phyloP scores from a whole-genome alignment of 2,329 filamentous ascomycete species.

The Fusarium multiceps region DNA sequence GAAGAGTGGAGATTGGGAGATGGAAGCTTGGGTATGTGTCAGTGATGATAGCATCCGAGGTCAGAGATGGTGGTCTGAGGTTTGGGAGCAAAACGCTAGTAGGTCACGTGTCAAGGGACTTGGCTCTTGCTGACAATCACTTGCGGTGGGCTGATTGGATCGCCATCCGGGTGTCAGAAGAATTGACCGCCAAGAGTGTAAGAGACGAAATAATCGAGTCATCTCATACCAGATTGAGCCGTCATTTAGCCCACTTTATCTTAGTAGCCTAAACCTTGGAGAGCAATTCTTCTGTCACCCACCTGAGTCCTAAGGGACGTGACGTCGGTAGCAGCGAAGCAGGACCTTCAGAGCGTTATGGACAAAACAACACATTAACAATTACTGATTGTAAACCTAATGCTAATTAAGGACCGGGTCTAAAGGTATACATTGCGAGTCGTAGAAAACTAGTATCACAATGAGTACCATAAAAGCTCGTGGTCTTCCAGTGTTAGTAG shows the following conservation, averaged over 20 bases:
- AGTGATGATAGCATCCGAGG: conserved; percentile 46
- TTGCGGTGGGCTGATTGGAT: conserved; percentile 14
- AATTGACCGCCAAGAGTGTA: no score
- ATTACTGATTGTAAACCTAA: neutral
- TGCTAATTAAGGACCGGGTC: neutral
- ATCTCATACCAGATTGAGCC: no score
- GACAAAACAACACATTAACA: neutral
- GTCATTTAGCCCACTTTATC: no score
- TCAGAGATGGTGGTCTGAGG: conserved; percentile 49
- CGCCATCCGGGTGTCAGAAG: no score
- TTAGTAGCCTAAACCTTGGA: no score
- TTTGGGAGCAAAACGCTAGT: conserved; percentile 46
- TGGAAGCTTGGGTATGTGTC: conserved; percentile 44
- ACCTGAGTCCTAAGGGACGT: conserved; percentile 4
- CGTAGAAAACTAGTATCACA: neutral
- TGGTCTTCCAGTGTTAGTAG: neutral
- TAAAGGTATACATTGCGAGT: neutral
- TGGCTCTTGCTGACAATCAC: conserved; percentile 22
- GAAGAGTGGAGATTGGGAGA: conserved; percentile 44
- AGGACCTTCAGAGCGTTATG: neutral
- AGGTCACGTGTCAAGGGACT: conserved; percentile 38
- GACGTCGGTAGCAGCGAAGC: conserved; percentile 37
- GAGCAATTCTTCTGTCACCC: no score
- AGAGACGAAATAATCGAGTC: no score
- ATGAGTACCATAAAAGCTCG: neutral